phyloP scores from a whole-genome alignment of 495 filamentous ascomycete species.

The Penicillium waksmanii region DNA sequence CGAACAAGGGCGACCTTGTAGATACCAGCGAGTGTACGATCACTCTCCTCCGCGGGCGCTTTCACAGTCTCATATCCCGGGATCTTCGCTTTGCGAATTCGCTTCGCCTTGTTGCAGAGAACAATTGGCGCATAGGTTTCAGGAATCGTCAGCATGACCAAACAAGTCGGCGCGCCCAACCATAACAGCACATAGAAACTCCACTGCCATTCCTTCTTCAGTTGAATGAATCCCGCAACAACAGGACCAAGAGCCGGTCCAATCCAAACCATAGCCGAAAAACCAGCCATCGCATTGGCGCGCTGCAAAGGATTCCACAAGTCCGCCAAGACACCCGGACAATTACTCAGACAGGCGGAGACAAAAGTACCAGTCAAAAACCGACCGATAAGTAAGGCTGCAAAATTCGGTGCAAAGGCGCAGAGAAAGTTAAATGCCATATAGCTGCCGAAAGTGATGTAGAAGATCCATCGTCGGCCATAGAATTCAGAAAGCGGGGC shows the following conservation, averaged over 20 bases:
- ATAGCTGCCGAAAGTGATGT: conserved; percentile 45
- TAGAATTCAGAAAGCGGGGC: conserved; percentile 57
- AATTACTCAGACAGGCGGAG: conserved; percentile 51
- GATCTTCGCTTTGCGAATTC: conserved; percentile 39
- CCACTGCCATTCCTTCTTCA: conserved; percentile 50
- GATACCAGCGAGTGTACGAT: conserved; percentile 44
- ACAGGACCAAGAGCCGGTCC: conserved; percentile 39
- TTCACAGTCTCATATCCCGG: conserved; percentile 49
- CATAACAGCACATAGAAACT: conserved; percentile 50
- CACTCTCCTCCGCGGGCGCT: conserved; percentile 44
- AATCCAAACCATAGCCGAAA: conserved; percentile 45
- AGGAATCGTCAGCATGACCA: conserved; percentile 49
- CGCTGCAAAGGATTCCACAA: conserved; percentile 54
- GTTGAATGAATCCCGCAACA: conserved; percentile 48
- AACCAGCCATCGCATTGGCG: conserved; percentile 52
- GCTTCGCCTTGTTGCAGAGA: conserved; percentile 33
- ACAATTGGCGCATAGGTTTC: conserved; percentile 40
- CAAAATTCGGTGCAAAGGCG: conserved; percentile 55
- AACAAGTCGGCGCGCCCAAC: conserved; percentile 36
- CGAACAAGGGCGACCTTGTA: conserved; percentile 54
- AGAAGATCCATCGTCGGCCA: conserved; percentile 53
- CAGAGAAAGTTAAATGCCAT: conserved; percentile 55
- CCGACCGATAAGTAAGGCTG: conserved; percentile 48
- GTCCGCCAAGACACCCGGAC: conserved; percentile 56
- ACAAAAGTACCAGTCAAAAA: conserved; percentile 57